Conservation (phyloP, 208 protist genomes). For the Leishmania major region DNA sequence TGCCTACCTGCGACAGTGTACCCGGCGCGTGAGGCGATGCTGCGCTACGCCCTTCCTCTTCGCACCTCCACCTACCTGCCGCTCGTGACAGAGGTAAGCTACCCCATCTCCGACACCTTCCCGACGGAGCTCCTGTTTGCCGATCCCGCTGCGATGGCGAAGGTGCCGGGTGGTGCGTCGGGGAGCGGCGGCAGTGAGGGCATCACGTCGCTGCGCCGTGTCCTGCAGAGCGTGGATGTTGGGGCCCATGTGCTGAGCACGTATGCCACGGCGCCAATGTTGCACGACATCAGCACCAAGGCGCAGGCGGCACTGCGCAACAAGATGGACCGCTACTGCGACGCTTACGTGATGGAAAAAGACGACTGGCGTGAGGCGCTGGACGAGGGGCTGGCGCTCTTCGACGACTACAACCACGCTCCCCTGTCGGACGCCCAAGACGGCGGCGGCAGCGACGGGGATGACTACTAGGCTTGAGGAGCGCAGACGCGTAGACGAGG, state of each 20-base stretch:
- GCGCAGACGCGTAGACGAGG: background rate
- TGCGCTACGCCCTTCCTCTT: constrained; percentile 80
- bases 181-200: background rate
- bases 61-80: constrained; percentile 66
- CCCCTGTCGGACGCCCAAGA: constrained; percentile 38
- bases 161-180: background rate
- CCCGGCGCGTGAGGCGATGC: constrained; percentile 63
- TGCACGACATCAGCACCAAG: constrained; percentile 31
- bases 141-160: constrained; percentile 7
- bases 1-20: constrained; percentile 51
- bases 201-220: constrained; percentile 11
- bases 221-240: constrained; percentile 41
- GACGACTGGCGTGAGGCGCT: constrained; percentile 78
- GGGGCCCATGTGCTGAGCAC: constrained; percentile 72
- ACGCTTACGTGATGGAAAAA: constrained; percentile 60
- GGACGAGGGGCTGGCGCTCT: constrained; percentile 65
- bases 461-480: constrained; percentile 16
- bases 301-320: constrained; percentile 48
- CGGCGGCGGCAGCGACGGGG: constrained; percentile 22
- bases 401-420: constrained; percentile 79
- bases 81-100: constrained; percentile 54
- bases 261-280: constrained; percentile 69
- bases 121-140: constrained; percentile 59
- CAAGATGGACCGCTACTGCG: constrained; percentile 47
- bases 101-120: constrained; percentile 75